A percentile compares a stretch with the other conserved stretches of the same genome.
Conservation (phyloP, 75 land plant genomes). For the Azolla pinnata region DNA sequence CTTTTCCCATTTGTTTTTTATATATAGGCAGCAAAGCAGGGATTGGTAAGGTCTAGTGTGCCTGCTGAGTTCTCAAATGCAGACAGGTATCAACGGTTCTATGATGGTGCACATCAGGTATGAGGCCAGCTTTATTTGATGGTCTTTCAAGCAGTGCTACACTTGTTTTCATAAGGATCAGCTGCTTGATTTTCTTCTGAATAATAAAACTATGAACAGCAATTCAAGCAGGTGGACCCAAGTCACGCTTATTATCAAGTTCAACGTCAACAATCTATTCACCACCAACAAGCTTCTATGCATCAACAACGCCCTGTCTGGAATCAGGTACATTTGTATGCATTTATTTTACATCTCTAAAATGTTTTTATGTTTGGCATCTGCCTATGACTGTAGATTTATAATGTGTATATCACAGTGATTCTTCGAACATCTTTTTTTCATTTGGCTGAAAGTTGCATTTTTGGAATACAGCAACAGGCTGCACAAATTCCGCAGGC, state of each 20-base stretch:
- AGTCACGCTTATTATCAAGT: too few species aligned
- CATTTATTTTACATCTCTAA: neutral
- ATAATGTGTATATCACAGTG: neutral
- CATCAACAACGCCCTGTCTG: neutral
- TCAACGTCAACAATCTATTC: constrained; percentile 1
- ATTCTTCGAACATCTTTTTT: neutral
- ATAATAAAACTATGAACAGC: too few species aligned
- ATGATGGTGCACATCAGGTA: constrained; percentile 1
- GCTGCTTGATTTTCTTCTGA: too few species aligned
- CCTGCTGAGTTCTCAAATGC: neutral
- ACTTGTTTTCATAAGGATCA: neutral
- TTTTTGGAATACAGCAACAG: too few species aligned
- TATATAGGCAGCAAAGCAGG: constrained; percentile 5
- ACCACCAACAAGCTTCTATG: constrained; percentile 2
- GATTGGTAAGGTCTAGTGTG: neutral
- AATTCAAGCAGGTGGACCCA: neutral
- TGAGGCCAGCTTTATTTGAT: too few species aligned
- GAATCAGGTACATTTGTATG: neutral
- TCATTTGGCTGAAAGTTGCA: neutral
- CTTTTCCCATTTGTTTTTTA: neutral
- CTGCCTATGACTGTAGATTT: too few species aligned
- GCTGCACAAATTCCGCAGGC: too few species aligned
- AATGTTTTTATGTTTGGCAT: neutral
- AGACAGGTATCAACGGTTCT: neutral
- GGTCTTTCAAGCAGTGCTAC: too few species aligned